Evolutionary conservation across 345 rosid genomes (phyloP), one percentile per base, ranked within the genome.

Genomic region (Camelina laxa): DNA sequence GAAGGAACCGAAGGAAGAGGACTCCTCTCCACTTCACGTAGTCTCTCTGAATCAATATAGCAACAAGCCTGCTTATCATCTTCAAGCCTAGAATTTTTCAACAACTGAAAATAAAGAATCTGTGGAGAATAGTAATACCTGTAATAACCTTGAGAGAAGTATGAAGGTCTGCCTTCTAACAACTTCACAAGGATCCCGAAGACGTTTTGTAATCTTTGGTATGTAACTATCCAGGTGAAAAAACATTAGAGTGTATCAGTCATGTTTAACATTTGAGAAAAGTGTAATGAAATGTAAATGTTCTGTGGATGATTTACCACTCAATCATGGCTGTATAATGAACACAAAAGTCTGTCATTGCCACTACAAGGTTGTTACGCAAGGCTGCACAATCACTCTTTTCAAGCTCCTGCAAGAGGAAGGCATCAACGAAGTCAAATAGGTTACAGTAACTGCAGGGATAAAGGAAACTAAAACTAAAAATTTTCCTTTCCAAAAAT

Each of bases 11-110:
- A 67, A 92, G 90, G 75, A 92, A 92, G 70, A 89, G 93, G 54
- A 89, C 82, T 65, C 97, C 97, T 79, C 91, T 90, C 99, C 99
- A 92, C 85, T 95, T 92, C 58, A 95, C 97, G n/a, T 95, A 95
- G 83, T 92, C 99, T 84, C 97, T 90, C 99, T 94, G 80, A 60
- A 65, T 7, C 15, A 9, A 57, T 42, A 82, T 39, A 75, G 60
- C 16, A 69, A 65, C 15, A 69, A 36, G 24, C 44, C 44, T 53
- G 17, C 41, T 70, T 60, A 58, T 27, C 19, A 16, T 39, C 31
- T 15, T 55, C 44, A 53, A 7, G 67, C 49, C 3, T 21, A 13
- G 30, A 4, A 50, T 11, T 49, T 60, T 63, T 47, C 47, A 59
- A 39, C 7, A 67, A 51, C 5, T 12, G 39, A 31, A 19, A 13